Evolutionary conservation across 2,329 filamentous ascomycete species (phyloP), one percentile per base, ranked within the genome.

Genomic region (Hypoxylon rubiginosum): DNA sequence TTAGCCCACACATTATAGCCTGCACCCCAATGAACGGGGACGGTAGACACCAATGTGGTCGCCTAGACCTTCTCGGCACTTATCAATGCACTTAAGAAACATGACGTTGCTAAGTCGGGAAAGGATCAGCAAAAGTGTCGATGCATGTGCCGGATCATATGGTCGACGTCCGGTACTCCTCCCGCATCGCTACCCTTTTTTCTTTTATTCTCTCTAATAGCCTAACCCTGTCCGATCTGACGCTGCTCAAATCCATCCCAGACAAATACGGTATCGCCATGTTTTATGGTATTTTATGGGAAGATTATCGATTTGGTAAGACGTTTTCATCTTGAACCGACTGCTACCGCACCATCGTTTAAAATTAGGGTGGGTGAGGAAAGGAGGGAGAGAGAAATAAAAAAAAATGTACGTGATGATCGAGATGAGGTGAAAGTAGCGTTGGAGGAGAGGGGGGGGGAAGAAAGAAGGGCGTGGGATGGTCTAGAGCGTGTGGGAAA

Each of bases 41-140:
- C 50, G 50, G 50, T 57, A 32, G 45, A 65, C 45, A 52, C 49
- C 57, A 70, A 64, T 32, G 67, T 70, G 63, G 69, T 62, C 21
- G 67, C 69, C 65, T 66, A 64, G 65, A 61, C 59, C 64, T 43
- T 63, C 64, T 72, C 70, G 70, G 70, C 70, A 72, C 70, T 72
- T 72, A 70, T 69, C 65, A 70, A 71, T 70, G 68, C 65, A 69
- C 59, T 69, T 69, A 71, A 69, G 70, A 69, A 71, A 69, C 68
- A 69, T 69, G 65, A 68, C 60, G 70, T 64, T 58, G 52, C 70
- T 62, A 46, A 49, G 58, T 67, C 53, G 60, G 70, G 68, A 71
- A 72, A 63, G 66, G 70, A 72, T 72, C 70, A 61, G 66, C 70
- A 55, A 19, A 48, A 49, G 41, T 41, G 57, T 69, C 64, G 66